Conservation (phyloP, 2,329 filamentous ascomycete genomes). For the Coniochaeta hoffmannii region DNA sequence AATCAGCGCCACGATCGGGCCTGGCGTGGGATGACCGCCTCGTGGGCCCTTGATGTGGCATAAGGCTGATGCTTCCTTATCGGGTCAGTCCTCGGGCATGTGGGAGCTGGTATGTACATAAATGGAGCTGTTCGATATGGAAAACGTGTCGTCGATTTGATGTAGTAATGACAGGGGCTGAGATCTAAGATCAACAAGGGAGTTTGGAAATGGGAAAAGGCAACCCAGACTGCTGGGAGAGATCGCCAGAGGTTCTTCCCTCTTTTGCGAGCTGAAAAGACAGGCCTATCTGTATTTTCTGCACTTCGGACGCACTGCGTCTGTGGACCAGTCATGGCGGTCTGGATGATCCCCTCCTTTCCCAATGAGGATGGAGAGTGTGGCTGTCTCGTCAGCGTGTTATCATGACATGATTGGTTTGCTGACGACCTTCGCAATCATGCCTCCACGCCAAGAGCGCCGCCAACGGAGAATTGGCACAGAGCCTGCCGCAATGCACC, state of each 20-base stretch:
- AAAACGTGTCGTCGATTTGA: neutral
- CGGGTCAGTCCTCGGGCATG: neutral
- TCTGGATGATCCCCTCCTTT: neutral
- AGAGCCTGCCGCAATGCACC: neutral
- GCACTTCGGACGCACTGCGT: neutral
- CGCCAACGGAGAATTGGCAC: neutral
- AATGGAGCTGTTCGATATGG: neutral
- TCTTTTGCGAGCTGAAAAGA: constrained; percentile 1
- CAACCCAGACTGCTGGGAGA: constrained; percentile 4
- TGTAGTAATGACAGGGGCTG: neutral
- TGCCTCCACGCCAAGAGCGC: neutral
- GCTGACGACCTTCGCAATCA: neutral
- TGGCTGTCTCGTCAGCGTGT: neutral
- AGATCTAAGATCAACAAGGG: neutral
- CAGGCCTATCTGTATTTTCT: neutral
- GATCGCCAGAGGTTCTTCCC: constrained; percentile 5
- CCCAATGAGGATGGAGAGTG: neutral
- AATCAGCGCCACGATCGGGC: neutral
- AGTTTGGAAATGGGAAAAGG: neutral
- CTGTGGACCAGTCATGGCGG: neutral
- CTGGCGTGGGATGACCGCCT: neutral
- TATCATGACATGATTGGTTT: neutral
- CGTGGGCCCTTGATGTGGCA: neutral
- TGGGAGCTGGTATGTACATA: neutral
- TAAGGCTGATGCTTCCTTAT: neutral